Conservation (phyloP, 2,329 filamentous ascomycete genomes). For the Diaporthe ilicicola region DNA sequence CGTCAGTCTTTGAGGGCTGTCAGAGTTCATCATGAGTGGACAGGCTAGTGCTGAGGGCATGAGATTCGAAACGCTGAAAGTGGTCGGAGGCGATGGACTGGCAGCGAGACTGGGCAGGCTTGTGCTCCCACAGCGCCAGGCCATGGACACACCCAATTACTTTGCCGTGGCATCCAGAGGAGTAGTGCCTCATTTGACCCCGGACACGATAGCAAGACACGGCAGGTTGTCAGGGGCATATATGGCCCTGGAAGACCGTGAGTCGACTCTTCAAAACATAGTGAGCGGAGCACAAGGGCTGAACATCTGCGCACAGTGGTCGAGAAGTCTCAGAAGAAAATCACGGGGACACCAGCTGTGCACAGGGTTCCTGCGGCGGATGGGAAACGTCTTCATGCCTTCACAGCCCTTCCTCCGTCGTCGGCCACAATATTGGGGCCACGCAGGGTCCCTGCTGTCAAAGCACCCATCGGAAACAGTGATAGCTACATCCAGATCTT, state of each 20-base stretch:
- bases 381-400: slow-evolving; percentile 73
- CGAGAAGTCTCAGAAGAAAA: slow-evolving; percentile 52
- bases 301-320: slow-evolving; percentile 55
- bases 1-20: neutral
- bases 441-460: slow-evolving; percentile 79
- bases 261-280: slow-evolving; percentile 45
- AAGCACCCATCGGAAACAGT: slow-evolving; percentile 75
- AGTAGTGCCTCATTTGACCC: slow-evolving; percentile 85
- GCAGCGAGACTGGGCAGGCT: slow-evolving; percentile 75
- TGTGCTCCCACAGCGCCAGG: slow-evolving; percentile 65
- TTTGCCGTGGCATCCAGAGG: slow-evolving; percentile 84
- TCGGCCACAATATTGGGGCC: slow-evolving; percentile 77
- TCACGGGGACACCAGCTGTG: slow-evolving; percentile 55
- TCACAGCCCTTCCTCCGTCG: slow-evolving; percentile 75
- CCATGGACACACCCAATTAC: slow-evolving; percentile 85
- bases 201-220: slow-evolving; percentile 77
- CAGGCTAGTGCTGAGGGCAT: slow-evolving; percentile 36
- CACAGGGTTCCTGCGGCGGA: slow-evolving; percentile 47
- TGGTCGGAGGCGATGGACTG: slow-evolving; percentile 47
- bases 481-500: slow-evolving; percentile 77
- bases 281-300: neutral
- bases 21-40: slow-evolving; percentile 34
- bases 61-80: slow-evolving; percentile 58
- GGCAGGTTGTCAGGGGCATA: slow-evolving; percentile 76
- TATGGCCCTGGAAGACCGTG: slow-evolving; percentile 92